Evolutionary conservation across 2,329 filamentous ascomycete genomes (phyloP), one percentile per base, ranked within the genome.

Genomic region (Aschersonia sp.): DNA sequence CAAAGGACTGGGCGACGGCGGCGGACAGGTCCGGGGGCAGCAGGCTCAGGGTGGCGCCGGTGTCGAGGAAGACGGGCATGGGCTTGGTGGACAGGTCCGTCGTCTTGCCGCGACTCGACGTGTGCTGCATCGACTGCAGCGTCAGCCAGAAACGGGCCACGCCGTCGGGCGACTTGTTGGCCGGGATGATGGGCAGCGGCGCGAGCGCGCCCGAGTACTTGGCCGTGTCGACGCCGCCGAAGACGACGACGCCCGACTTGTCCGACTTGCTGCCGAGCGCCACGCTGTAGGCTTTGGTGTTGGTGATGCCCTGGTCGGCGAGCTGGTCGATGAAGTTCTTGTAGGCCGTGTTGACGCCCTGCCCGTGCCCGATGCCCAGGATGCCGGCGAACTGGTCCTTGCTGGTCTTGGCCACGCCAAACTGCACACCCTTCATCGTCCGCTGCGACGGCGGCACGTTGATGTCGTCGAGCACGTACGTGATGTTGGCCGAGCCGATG

Each of bases 361-460:
- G 29, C 4, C 77, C 69, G 59, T 86, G 86, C 30, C 86, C 86
- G 48, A 92, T 81, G 29, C 87, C 87, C 22, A 94, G 63, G 44
- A 92, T 86, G 39, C 73, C 73, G 0, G 71, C 65, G 49, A 72
- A 73, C 51, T 73, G 67, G 50, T 74, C 66, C 11, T 59, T 50
- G 5, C 67, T 68, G 10, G 58, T 55, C 40, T 71, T 73, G n/a
- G 80, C 81, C 39, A 83, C 74, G 51, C 81, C 81, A 51, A 85
- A 83, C 55, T 81, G 76, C 46, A 83, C 70, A n/a, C 66, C 59
- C 14, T 57, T 59, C 8, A 68, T 66, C 2, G 43, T 32, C 46
- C 32, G 67, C 55, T 8, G 61, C 51, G 37, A 64, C 66, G 43
- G 65, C 64, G 6, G 64, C 29, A 76, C 64, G 8, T 59, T 54